Evolutionary conservation across 106 monocot genomes (phyloP), one percentile per base, ranked within the genome.

Genomic region (Dioscorea zingiberensis): DNA sequence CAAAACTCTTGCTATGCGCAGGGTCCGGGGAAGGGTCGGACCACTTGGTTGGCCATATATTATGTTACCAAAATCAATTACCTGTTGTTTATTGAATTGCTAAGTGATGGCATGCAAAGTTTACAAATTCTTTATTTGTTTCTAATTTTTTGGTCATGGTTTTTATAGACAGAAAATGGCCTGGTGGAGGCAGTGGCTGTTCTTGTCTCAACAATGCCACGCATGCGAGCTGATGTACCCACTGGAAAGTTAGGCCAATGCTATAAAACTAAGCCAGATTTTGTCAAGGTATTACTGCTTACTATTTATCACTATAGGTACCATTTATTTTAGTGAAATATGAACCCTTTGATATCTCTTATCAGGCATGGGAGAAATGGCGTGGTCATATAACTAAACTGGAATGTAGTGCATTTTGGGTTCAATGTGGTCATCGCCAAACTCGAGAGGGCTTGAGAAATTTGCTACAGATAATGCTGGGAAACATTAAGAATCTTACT

Each of bases 351-450:
- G 74, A 32, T 64, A 27, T 75, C 14, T 23, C 24, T 16, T 61
- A 28, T 16, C 70, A 97, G 95, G 85, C 91, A 55, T 85, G 87
- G 95, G 95, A 97, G 67, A 85, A 91, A 77, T 97, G 95, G 95
- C 77, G 78, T n/a, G 76, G 72, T 10, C 91, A 97, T n/a, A 73
- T 97, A 60, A 68, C 71, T 62, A 91, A 88, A 69, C 68, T 97
- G 19, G 81, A 97, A 4, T 83, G 77, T 58, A 91, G 88, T 83
- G 85, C 88, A 68, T 97, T 88, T 60, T 97, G 95, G 95, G 78
- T 88, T 73, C 91, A 97, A 58, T 97, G 95, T 63, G 54, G 72
- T 51, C 87, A 97, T 58, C 83, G 62, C 29, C 74, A 74, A 72
- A 97, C 95, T 54, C 75, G 83, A 25, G 91, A 91, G 53, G 88